phyloP scores from a whole-genome alignment of 768 basidiomycete genomes.

The Russula sp. region DNA sequence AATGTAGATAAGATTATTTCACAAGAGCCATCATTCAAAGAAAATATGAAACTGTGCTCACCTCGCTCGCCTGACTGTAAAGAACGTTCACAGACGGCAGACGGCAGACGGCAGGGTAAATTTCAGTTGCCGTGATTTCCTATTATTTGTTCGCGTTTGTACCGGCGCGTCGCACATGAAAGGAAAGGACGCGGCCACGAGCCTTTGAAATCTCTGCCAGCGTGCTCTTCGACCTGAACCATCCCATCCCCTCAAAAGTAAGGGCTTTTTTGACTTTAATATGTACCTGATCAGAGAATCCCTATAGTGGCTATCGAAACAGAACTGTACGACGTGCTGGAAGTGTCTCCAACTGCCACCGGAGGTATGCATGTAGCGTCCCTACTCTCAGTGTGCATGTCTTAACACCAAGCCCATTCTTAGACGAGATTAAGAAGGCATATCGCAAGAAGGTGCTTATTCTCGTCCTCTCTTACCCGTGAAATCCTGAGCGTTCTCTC shows the following conservation, averaged over 20 bases:
- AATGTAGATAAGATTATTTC: slow-evolving; percentile 80
- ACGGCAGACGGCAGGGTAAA: no score
- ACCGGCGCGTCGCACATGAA: background rate
- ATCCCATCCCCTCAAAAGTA: slow-evolving; percentile 7
- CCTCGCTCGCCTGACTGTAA: background rate
- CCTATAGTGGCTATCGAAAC: slow-evolving; percentile 63
- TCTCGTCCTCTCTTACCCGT: slow-evolving; percentile 20
- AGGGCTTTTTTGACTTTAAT: background rate
- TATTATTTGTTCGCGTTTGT: slow-evolving; percentile 16
- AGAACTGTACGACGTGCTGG: slow-evolving; percentile 83
- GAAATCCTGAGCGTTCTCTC: slow-evolving; percentile 23
- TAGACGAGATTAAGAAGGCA: slow-evolving; percentile 89
- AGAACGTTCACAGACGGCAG: no score
- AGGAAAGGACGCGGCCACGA: background rate
- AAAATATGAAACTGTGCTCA: slow-evolving; percentile 8
- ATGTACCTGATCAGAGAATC: background rate
- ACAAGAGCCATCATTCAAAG: slow-evolving; percentile 49
- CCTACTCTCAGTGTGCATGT: slow-evolving; percentile 4
- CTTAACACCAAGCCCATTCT: slow-evolving; percentile 21
- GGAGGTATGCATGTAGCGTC: slow-evolving; percentile 47
- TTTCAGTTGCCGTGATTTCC: no score
- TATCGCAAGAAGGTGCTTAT: slow-evolving; percentile 80
- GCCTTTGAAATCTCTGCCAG: background rate
- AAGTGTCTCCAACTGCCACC: slow-evolving; percentile 59
- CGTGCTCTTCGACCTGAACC: background rate